Evolutionary conservation across 2,329 filamentous ascomycete genomes (phyloP), one percentile per base, ranked within the genome.

Genomic region (Colletotrichum nymphaeae): DNA sequence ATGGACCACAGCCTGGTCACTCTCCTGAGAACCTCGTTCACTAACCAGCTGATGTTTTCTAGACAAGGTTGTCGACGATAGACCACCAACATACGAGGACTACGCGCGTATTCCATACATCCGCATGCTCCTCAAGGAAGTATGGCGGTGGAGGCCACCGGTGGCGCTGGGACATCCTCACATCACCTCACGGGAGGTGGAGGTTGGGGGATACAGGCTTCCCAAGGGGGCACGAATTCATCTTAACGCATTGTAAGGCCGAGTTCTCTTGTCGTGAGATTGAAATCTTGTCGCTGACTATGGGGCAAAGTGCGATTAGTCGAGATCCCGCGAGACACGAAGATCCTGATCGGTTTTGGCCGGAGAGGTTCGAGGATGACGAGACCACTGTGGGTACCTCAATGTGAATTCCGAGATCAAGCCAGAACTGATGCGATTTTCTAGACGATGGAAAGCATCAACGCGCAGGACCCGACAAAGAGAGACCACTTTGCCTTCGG

Each of bases 401-500:
- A 32, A 32, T 32, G 30, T 9, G 9, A 4, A 32, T 11, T 2
- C 11, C 30, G 30, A 32, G 30, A 2, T 32, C 30, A 9, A 32
- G 30, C 30, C 30, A 32, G 30, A 32, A 11, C 35, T 42, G 35
- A 42, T 6, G 6, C 3, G 14, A 16, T 6, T 16, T 16, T n/a
- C 2, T 12, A 64, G 63, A 68, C 66, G 14, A 68, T 68, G 66
- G 66, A 68, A 28, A 68, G 57, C 16, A 68, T 63, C 14, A 66
- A 66, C 8, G 4, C 5, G 6, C 52, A 42, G 22, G 79, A 80
- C 53, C 74, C 75, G 11, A 73, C 76, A 7, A 77, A 78, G 58
- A 79, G 79, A 1, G 79, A 80, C 64, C 78, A 80, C 73, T 81
- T 80, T 67, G 59, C 78, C 4, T 81, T 80, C 62, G 79, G 79